Evolutionary conservation across 257 asterid genomes (phyloP).

Genomic region (Fraxinus quadrangulata): DNA sequence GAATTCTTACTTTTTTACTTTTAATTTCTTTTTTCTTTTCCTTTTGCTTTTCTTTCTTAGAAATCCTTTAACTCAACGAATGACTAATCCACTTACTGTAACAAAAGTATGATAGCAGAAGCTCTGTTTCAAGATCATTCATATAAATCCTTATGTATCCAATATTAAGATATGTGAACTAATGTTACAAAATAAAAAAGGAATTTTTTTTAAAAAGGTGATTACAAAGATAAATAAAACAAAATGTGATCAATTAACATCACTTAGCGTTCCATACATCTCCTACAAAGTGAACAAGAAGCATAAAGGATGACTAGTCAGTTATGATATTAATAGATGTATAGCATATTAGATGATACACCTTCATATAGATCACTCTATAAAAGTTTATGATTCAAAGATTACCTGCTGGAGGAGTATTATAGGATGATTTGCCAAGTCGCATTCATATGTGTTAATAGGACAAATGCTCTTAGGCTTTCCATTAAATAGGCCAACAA

Average conservation of each 20-base stretch:
- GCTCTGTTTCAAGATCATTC: neutral
- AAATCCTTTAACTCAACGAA: neutral
- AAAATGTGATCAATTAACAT: conserved; percentile 6
- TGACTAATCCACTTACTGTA: neutral
- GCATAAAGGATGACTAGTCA: neutral
- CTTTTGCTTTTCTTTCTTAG: neutral
- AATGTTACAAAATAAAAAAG: neutral
- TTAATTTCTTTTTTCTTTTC: neutral
- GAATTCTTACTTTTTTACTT: neutral
- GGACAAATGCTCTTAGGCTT: conserved; percentile 52
- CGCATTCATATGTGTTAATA: conserved; percentile 73
- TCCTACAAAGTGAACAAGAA: conserved; percentile 3
- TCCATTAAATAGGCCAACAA: conserved; percentile 87
- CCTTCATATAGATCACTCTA: neutral
- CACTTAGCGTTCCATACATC: neutral
- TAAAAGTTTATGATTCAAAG: conserved; percentile 12
- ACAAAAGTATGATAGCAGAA: neutral
- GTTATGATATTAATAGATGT: neutral
- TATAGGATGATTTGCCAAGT: conserved; percentile 79
- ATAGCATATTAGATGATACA: conserved; percentile 2
- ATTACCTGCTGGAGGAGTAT: conserved; percentile 88
- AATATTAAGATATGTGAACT: neutral
- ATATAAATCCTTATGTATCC: neutral
- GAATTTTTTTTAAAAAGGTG: neutral
- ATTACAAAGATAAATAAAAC: neutral